Evolutionary conservation across 2,329 filamentous ascomycete genomes (phyloP), one percentile per base, ranked within the genome.

Genomic region (Aspergillus hiratsukae): DNA sequence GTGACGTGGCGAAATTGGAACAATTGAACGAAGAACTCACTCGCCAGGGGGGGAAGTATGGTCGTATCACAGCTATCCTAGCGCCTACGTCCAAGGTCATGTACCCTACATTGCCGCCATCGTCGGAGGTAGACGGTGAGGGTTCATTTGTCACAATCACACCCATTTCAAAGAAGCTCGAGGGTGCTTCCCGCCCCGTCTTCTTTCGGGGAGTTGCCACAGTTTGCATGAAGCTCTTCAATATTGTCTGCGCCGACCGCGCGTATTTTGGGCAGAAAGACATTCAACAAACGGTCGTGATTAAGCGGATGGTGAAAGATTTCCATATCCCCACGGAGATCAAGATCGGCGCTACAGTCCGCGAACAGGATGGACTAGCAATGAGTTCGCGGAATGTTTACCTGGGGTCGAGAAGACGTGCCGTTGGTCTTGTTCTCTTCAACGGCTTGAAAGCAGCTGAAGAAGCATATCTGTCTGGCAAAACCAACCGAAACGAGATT

Each of bases 211-310:
- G 94, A 41, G 94, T 99, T 35, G 92, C 94, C 21, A 99, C 94
- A 1, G 88, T 99, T 1, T 97, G 92, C 77, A 94, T 93, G 84
- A 99, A 95, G 76, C 77, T 95, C 14, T 93, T 95, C 76, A 92
- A 92, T 68, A 89, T 91, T 54, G 86, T 90, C 48, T 81, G 85
- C 61, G 88, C 90, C 3, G 87, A 92, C 55, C 83, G 83, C 48
- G 90, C 91, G 4, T 94, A 96, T 76, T 97, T 99, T 78, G 94
- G 94, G 3, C 94, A 97, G 74, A 99, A 99, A 77, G 94, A 99
- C 72, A 86, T 97, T 21, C 94, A 99, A 78, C 94, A 99, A 76
- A 96, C 91, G 0, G 89, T 96, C 19, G 84, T 99, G 10, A 89
- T 99, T 67, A 87, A 85, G 67, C 85, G 89, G 48, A 86, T 99